A percentile compares a stretch with the other conserved stretches of the same genome.
Evolutionary conservation across 2,329 filamentous ascomycete species (phyloP).

Genomic region (Hymenoscyphus infarciens): DNA sequence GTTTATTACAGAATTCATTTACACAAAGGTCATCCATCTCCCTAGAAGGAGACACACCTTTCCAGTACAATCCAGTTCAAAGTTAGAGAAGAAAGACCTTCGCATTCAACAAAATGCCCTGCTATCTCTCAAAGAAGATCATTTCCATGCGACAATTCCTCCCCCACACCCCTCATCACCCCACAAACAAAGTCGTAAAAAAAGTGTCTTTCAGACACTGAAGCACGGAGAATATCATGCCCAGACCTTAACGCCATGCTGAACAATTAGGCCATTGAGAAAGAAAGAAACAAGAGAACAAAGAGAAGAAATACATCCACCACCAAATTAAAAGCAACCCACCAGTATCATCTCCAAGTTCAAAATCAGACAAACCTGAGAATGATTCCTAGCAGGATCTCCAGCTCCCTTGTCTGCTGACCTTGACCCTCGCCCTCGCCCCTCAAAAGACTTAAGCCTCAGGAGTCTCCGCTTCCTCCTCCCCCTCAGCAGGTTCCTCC

Average conservation of each 20-base stretch:
- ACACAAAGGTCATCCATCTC: not conserved
- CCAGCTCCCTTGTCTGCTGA: not conserved
- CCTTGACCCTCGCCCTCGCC: not conserved
- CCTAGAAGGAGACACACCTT: not conserved
- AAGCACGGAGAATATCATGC: conserved; percentile 1
- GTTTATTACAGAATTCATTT: conserved; percentile 9
- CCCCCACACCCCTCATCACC: not conserved
- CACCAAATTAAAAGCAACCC: not conserved
- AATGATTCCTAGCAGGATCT: not conserved
- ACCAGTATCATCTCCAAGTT: not conserved
- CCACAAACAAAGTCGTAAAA: not conserved
- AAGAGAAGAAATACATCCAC: not conserved
- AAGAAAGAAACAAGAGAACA: not conserved
- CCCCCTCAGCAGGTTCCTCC: not conserved
- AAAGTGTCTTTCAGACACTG: not conserved
- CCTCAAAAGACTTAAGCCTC: not conserved
- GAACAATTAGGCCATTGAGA: conserved; percentile 3
- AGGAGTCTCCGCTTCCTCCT: not conserved
- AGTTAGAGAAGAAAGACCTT: not conserved
- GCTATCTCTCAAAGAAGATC: not conserved
- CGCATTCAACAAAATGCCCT: not conserved
- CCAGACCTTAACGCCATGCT: conserved; percentile 10
- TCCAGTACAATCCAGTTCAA: not conserved
- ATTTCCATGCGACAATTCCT: not conserved
- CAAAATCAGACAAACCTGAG: not conserved